Conservation (phyloP, 176 grass and related monocot species). For the Olyra latifolia region DNA sequence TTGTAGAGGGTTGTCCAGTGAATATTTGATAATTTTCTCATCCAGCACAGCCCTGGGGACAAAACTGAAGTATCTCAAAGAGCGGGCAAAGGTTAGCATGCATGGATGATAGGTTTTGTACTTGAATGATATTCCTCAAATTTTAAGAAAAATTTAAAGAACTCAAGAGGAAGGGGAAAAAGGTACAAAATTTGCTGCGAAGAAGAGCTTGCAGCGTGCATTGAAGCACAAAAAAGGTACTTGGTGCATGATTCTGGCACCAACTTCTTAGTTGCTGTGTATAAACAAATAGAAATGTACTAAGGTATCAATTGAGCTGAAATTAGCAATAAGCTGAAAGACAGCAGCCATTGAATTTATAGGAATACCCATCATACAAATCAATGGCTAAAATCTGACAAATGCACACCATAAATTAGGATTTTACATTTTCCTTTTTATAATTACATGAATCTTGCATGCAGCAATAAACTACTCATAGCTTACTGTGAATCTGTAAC, state of each 20-base stretch:
- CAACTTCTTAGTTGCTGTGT: background rate
- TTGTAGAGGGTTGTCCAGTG: constrained; percentile 72
- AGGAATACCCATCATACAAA: background rate
- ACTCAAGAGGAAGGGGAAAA: background rate
- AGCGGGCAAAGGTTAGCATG: background rate
- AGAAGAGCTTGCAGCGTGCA: background rate
- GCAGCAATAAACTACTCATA: background rate
- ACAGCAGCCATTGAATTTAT: background rate
- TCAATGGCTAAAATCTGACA: background rate
- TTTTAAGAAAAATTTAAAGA: background rate
- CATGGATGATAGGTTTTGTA: background rate
- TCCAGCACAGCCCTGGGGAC: background rate
- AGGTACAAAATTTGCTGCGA: background rate
- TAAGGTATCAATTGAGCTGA: background rate
- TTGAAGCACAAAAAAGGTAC: background rate
- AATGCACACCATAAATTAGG: background rate
- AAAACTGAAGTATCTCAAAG: background rate
- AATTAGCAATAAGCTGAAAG: background rate
- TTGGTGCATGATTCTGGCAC: background rate
- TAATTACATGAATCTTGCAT: background rate
- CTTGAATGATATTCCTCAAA: background rate
- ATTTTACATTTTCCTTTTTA: background rate
- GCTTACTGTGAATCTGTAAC: background rate
- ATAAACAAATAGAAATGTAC: background rate
- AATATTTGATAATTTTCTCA: constrained; percentile 26